Conservation (phyloP, 2,329 filamentous ascomycete genomes). For the Elsinoe batatas region DNA sequence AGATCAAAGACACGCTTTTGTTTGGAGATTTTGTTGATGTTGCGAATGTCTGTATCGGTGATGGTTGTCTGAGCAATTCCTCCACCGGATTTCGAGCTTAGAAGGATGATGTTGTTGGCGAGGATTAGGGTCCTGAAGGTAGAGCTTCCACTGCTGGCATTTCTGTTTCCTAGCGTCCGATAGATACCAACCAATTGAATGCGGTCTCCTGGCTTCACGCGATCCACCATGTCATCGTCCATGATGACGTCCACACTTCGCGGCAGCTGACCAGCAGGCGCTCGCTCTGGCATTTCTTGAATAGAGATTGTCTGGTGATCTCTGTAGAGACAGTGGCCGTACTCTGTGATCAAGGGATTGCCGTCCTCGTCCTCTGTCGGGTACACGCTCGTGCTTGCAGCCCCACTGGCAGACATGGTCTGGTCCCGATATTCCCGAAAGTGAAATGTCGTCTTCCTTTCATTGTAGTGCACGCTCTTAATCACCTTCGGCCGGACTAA, state of each 20-base stretch:
- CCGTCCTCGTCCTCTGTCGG: conserved; percentile 88
- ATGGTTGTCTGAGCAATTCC: conserved; percentile 86
- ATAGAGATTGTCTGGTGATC: conserved; percentile 98
- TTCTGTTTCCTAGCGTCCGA: conserved; percentile 86
- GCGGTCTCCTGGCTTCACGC: conserved; percentile 87
- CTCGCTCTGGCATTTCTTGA: conserved; percentile 97
- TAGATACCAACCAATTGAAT: conserved; percentile 97
- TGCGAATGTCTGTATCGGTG: conserved; percentile 92
- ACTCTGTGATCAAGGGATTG: conserved; percentile 87
- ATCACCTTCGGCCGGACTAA: conserved; percentile 95
- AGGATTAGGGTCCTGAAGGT: conserved; percentile 91
- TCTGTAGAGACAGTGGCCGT: conserved; percentile 88
- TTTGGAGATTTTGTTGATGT: conserved; percentile 96
- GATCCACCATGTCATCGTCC: conserved; percentile 92
- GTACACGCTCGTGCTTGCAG: conserved; percentile 84
- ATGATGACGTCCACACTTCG: conserved; percentile 92
- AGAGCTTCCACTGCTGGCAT: conserved; percentile 79
- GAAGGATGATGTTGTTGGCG: conserved; percentile 86
- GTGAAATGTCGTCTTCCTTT: conserved; percentile 74
- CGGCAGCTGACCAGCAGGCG: conserved; percentile 88
- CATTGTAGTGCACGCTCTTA: conserved; percentile 94
- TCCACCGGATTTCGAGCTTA: conserved; percentile 92
- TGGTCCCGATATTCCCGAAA: conserved; percentile 89
- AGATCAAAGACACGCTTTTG: conserved; percentile 89
- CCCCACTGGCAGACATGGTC: conserved; percentile 84